Evolutionary conservation across 179 eudicot genomes (phyloP), one percentile per base, ranked within the genome.

Genomic region (Pouteria campechiana): DNA sequence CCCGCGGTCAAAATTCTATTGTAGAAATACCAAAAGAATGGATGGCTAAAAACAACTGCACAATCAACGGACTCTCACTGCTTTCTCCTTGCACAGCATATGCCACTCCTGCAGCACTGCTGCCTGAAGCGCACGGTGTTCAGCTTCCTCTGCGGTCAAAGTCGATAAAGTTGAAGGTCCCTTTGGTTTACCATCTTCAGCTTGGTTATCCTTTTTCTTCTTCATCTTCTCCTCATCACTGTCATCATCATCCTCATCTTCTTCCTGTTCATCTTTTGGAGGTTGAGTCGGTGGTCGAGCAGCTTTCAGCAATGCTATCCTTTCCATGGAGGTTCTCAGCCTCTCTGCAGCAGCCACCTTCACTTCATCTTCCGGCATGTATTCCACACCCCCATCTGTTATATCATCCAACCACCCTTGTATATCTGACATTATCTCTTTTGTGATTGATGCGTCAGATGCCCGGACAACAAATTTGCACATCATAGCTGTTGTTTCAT

Each of bases 401-500:
- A 89, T 86, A 58, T 89, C 97, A 44, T 85, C 97, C 46, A 81
- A 58, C 95, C 95, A 89, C 23, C 81, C 68, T 59, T 84, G 97
- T 32, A 76, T 39, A 50, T 89, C 97, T 13, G 89, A 78, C 38
- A 71, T 83, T 8, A 89, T 81, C 58, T 85, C 97, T 48, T 76
- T 85, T 6, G 89, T 78, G 57, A 89, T 89, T 3, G 95, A 68
- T 41, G 93, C 80, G 37, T 89, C 97, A 2, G 95, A 89, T 52
- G 97, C 95, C 45, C 97, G 83, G 13, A 84, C 93, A 13, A 89
- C 88, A 41, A 89, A 85, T 72, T 89, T 89, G 72, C 97, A 89
- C 38, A 76, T 72, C 97, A 89, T 84, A 18, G 89, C 75, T 2
- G 93, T 81, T 3, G 95, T 89, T 72, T 89, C 97, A 33, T 89